Conservation (phyloP, 495 filamentous ascomycete species). For the Echria macrotheca region DNA sequence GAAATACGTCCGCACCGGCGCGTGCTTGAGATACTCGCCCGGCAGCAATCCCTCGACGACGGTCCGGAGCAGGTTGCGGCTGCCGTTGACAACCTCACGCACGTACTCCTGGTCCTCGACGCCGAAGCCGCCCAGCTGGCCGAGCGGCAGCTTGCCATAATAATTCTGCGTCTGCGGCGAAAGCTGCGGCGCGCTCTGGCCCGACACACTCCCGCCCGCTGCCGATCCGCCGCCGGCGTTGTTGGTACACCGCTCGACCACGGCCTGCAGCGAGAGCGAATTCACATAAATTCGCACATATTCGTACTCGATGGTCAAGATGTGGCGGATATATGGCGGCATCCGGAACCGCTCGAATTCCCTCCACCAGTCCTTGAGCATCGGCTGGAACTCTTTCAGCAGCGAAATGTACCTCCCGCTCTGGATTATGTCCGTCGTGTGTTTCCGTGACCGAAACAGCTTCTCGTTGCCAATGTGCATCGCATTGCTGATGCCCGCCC, state of each 20-base stretch:
- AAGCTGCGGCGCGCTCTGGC: constrained; percentile 38
- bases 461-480: constrained; percentile 83
- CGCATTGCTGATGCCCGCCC: constrained; percentile 83
- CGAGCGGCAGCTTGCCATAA: constrained; percentile 49
- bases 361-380: constrained; percentile 66
- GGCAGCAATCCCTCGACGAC: constrained; percentile 82
- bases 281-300: constrained; percentile 90
- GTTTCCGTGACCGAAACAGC: constrained; percentile 75
- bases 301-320: constrained; percentile 85
- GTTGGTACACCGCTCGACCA: constrained; percentile 85
- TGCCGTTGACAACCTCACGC: constrained; percentile 79
- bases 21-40: constrained; percentile 79
- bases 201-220: constrained; percentile 33
- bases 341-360: constrained; percentile 67
- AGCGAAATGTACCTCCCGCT: constrained; percentile 72
- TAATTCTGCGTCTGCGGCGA: constrained; percentile 56
- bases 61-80: constrained; percentile 72
- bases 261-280: constrained; percentile 86
- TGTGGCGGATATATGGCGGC: constrained; percentile 70
- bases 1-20: constrained; percentile 89
- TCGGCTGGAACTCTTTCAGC: constrained; percentile 74
- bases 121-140: constrained; percentile 50
- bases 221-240: constrained; percentile 51
- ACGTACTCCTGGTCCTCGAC: constrained; percentile 71
- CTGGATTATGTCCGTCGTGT: constrained; percentile 80